phyloP scores from a whole-genome alignment of 176 grass and related monocot genomes.

The Eragrostis nindensis region DNA sequence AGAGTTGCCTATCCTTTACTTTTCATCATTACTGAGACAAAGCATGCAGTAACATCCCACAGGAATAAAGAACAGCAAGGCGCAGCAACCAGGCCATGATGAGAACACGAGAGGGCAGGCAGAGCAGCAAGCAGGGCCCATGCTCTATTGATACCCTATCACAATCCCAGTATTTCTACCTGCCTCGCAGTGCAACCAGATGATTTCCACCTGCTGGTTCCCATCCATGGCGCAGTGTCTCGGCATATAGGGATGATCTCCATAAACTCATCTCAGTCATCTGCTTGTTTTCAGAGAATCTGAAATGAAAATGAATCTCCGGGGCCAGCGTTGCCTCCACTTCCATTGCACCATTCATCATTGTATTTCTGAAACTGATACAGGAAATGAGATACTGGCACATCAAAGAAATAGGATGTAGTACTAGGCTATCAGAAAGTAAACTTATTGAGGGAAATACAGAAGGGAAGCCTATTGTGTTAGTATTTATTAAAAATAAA shows the following conservation, averaged over 20 bases:
- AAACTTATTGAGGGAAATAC: no score
- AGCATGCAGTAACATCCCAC: not conserved
- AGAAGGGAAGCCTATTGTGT: no score
- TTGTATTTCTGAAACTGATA: not conserved
- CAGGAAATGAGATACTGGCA: no score
- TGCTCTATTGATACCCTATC: not conserved
- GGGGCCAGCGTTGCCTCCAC: not conserved
- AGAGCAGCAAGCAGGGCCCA: not conserved
- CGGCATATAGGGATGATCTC: not conserved
- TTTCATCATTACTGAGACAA: not conserved
- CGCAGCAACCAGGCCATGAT: conserved; percentile 11
- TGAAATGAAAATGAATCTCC: not conserved
- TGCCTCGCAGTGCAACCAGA: not conserved
- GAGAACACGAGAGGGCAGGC: not conserved
- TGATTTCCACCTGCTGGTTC: not conserved
- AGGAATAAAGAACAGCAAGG: not conserved
- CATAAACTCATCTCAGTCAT: not conserved
- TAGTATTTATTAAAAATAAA: no score
- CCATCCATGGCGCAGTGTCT: not conserved
- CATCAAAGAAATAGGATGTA: no score
- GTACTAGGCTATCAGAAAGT: no score
- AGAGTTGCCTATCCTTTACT: not conserved
- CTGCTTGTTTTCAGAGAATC: not conserved
- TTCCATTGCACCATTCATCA: conserved; percentile 2
- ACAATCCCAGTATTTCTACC: not conserved